Conservation (phyloP, 768 basidiomycete genomes). For the Tylopilus plumbeoviolaceoides region DNA sequence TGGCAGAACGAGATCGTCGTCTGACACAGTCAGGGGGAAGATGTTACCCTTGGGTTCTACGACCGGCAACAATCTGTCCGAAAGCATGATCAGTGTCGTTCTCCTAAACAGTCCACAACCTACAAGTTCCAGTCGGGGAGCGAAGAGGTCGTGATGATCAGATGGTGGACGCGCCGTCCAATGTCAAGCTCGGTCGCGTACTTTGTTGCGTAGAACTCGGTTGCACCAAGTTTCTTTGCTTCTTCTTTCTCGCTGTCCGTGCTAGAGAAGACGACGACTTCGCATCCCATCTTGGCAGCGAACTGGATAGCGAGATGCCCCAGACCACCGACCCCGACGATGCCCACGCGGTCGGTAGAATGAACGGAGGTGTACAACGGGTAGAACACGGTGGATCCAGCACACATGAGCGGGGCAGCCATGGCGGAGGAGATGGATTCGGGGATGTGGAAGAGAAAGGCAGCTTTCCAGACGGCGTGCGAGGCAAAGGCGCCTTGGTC, state of each 20-base stretch:
- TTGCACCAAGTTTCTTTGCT: constrained; percentile 31
- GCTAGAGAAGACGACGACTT: constrained; percentile 34
- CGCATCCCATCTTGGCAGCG: constrained; percentile 37
- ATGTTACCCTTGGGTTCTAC: constrained; percentile 23
- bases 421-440: constrained; percentile 25
- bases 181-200: constrained; percentile 24
- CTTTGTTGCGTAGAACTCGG: constrained; percentile 33
- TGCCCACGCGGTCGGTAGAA: constrained; percentile 31
- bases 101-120: background rate
- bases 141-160: constrained; percentile 31
- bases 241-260: constrained; percentile 33
- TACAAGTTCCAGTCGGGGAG: constrained; percentile 32
- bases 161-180: constrained; percentile 24
- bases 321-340: constrained; percentile 35
- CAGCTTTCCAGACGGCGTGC: constrained; percentile 33
- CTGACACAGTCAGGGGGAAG: constrained; percentile 26
- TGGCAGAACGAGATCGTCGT: constrained; percentile 21
- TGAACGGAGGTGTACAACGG: constrained; percentile 24
- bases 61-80: constrained; percentile 24
- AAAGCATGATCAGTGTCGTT: background rate
- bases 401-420: constrained; percentile 38
- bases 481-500: constrained; percentile 35
- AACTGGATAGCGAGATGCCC: constrained; percentile 39
- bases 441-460: constrained; percentile 34
- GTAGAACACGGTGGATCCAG: constrained; percentile 33